Conservation (phyloP, 2,329 filamentous ascomycete species). For the Dactylellina haptotyla region DNA sequence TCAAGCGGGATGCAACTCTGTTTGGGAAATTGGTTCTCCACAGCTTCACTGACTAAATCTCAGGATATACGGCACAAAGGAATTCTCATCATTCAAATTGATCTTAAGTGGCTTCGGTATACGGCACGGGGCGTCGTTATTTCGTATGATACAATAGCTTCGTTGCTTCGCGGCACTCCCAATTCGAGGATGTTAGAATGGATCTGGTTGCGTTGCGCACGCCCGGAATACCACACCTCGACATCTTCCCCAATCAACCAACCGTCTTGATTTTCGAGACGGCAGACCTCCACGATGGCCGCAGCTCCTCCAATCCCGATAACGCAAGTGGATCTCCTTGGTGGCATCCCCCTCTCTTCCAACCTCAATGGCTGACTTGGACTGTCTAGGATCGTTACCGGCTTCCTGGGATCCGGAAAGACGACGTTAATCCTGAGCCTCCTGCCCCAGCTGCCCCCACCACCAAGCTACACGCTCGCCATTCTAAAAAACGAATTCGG, state of each 20-base stretch:
- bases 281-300: conserved; percentile 54
- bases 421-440: conserved; percentile 96
- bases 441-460: conserved; percentile 84
- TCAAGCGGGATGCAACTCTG: no score
- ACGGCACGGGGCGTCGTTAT: no score
- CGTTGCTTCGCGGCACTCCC: no score
- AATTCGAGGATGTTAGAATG: no score
- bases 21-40: no score
- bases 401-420: conserved; percentile 95
- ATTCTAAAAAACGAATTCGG: conserved; percentile 99
- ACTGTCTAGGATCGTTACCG: conserved; percentile 93
- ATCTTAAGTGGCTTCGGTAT: no score
- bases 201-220: no score
- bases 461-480: conserved; percentile 82
- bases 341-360: not conserved
- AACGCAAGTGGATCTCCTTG: conserved; percentile 37
- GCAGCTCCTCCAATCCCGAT: conserved; percentile 55
- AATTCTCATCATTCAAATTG: no score
- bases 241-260: not conserved
- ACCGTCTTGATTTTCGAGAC: no score
- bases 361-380: not conserved
- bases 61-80: no score
- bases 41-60: no score
- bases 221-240: not conserved
- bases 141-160: no score